Conservation (phyloP, 2,329 filamentous ascomycete genomes). For the Teratosphaeria epicoccoides region DNA sequence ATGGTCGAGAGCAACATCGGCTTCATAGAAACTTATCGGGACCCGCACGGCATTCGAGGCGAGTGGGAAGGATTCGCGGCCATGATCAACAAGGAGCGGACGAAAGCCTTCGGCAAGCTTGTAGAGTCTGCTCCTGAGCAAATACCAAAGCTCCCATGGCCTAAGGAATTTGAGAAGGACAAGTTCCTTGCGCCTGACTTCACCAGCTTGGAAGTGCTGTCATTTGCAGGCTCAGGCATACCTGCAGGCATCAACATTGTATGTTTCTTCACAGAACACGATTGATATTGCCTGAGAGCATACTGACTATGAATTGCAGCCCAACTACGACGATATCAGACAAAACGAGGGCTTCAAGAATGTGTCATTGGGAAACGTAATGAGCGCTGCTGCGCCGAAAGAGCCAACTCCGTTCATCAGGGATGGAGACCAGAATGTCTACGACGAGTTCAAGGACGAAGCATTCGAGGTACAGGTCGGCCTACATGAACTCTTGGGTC, state of each 20-base stretch:
- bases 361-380: slow-evolving; percentile 83
- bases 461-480: slow-evolving; percentile 95
- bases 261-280: neutral
- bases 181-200: slow-evolving; percentile 93
- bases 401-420: slow-evolving; percentile 88
- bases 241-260: slow-evolving; percentile 39
- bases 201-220: slow-evolving; percentile 83
- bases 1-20: slow-evolving; percentile 44
- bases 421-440: slow-evolving; percentile 65
- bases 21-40: slow-evolving; percentile 46
- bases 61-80: slow-evolving; percentile 44
- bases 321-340: slow-evolving; percentile 65
- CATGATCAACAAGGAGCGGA: slow-evolving; percentile 82
- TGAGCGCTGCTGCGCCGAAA: slow-evolving; percentile 82
- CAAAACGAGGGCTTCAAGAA: slow-evolving; percentile 86
- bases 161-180: slow-evolving; percentile 84
- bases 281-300: slow-evolving; percentile 19
- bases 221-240: slow-evolving; percentile 58
- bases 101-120: slow-evolving; percentile 73
- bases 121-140: slow-evolving; percentile 70
- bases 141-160: slow-evolving; percentile 86
- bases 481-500: slow-evolving; percentile 78
- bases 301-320: slow-evolving; percentile 10
- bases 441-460: slow-evolving; percentile 69
- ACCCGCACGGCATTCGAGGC: slow-evolving; percentile 43